Evolutionary conservation across 345 rosid species (phyloP).

Genomic region (Acer campestre): DNA sequence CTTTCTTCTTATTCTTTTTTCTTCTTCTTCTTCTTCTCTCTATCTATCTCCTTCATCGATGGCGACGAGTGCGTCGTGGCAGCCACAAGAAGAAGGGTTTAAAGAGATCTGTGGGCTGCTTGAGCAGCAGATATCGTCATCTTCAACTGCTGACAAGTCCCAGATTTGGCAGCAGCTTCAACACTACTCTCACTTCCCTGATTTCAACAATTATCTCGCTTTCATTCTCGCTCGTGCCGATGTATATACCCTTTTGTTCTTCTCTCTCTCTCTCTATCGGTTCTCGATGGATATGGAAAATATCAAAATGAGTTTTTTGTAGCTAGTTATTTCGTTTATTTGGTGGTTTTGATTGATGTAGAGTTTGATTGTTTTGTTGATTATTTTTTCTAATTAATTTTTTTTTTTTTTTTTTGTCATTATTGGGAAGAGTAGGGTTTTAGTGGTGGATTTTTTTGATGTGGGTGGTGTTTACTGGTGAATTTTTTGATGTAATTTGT

Average conservation of each 20-base stretch:
- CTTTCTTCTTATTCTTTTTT: background rate
- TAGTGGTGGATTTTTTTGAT: background rate
- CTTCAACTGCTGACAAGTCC: constrained; percentile 81
- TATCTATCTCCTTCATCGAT: constrained; percentile 12
- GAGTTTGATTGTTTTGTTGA: constrained; percentile 9
- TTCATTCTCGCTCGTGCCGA: constrained; percentile 89
- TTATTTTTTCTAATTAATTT: no score
- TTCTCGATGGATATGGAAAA: background rate
- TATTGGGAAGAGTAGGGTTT: background rate
- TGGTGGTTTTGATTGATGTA: background rate
- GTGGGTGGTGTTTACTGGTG: background rate
- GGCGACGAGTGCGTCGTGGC: constrained; percentile 69
- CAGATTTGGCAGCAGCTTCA: constrained; percentile 96
- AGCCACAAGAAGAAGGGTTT: constrained; percentile 85
- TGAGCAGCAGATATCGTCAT: constrained; percentile 88
- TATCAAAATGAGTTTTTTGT: background rate
- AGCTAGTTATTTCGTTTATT: background rate
- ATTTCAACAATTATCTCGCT: constrained; percentile 94
- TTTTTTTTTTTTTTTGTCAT: no score
- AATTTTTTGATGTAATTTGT: background rate
- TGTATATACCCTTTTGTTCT: constrained; percentile 35
- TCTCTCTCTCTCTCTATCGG: background rate
- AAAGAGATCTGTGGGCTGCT: constrained; percentile 80
- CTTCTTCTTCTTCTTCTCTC: no score
- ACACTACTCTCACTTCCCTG: constrained; percentile 86